Evolutionary conservation across 768 basidiomycete species (phyloP), one percentile per base, ranked within the genome.

Genomic region (Cubamyces lactineus): DNA sequence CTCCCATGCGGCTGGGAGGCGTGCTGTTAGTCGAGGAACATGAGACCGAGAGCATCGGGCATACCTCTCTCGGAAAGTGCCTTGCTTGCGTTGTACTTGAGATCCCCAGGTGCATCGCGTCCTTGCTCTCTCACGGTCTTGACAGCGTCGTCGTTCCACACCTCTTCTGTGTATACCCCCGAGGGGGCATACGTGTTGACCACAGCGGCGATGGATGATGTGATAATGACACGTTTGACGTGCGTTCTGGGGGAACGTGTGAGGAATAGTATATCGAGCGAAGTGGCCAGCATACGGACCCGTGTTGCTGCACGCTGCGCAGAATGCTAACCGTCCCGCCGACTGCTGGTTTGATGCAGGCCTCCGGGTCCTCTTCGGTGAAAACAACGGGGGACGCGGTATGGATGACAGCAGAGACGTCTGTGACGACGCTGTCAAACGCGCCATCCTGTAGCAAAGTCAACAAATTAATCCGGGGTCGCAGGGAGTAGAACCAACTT

Each of bases 301-400:
- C 78, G 66, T 75, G 86, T 86, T 84, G 12, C 86, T 81, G 67
- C 5, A 84, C 80, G 43, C 84, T 85, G 59, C 82, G 74, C 24
- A 93, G 74, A 8, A 93, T 77, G 5, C 83, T 79, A 0, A 83
- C 65, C 0, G 91, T 93, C 1, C 92, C 91, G 5, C 84, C 74
- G 4, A 93, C 81, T 21, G 92, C 91, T 3, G 92, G 92, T 16
- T 71, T 73, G 64, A 91, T 85, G 38, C 89, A 66, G 59, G 88
- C 86, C 2, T 74, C 61, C 2, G 77, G 74, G 43, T 84, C 78
- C 19, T 76, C 74, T 1, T 75, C 78, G 1, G 79, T 73, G 21
- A 76, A 63, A 54, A 80, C 74, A 66, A 86, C 79, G 0, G 89
- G 89, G 0, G 87, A 88, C 0, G 87, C 88, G 1, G 79, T 84